Base-by-base conservation (phyloP, 2,329 filamentous ascomycete species). In the Xylariales sp. region DNA sequence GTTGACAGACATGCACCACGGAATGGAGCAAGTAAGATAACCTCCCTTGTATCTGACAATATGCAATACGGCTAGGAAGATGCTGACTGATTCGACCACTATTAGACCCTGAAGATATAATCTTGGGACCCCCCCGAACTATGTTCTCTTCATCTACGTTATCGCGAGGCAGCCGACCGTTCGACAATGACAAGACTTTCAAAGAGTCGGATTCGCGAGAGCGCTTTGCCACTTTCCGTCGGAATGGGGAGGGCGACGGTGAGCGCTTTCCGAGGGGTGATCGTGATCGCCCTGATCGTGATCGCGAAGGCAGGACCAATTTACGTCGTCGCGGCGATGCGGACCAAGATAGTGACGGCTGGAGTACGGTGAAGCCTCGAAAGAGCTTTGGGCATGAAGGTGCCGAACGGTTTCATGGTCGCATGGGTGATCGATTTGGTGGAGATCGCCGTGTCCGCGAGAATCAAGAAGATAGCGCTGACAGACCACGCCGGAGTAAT, bases 91-190 rank as follows among this genome's bases (percentile, higher is more conserved):
- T 5, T 29, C n/a, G 11, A 43, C 48, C 41, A 47, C 36, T 47
- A 46, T 44, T 52, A 85, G 80, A 78, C 58, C 67, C 77, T 53
- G 90, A 95, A 52, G 88, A 94, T 47, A 85, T 94, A 41, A 76
- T 93, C 41, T 83, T 95, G 41, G 89, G 87, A 12, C 89, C 89
- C 15, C 87, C 89, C 2, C 86, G 87, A 60, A 87, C 81, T 32
- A 79, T 81, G 30, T 95, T 96, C 61, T 79, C 87, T 37, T 94
- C 89, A 2, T 76, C 83, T 16, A 86, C 85, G 41, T 69, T 76
- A 21, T 62, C 70, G 37, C 72, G 78, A 44, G 58, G 54, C 17
- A 59, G 62, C 37, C 69, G 72, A 42, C 62, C 65, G 12, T 63
- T 70, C 34, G 76, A 78, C 34, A 65, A 65, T 19, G 74, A 82